These are phyloP conservation scores for Lactifluus subvellereus DNA, from an alignment of 768 basidiomycete genomes.

Conservation along the genomic window DNA sequence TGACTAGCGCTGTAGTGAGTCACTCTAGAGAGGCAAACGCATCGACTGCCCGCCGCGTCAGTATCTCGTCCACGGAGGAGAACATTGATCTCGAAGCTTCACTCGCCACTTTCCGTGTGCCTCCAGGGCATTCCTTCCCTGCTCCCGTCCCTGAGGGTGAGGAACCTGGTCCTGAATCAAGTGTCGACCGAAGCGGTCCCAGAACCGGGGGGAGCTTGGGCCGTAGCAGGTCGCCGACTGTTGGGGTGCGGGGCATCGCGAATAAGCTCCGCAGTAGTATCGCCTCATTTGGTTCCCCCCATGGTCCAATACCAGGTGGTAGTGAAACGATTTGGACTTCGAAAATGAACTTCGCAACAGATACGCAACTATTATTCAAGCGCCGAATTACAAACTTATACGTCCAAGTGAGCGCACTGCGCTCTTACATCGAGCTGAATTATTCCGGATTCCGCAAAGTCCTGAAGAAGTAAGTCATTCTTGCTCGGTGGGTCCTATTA, in stretches of 20 bases:
- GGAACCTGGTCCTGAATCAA: slow-evolving; percentile 9
- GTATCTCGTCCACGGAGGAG: slow-evolving; percentile 25
- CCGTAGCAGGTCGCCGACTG: slow-evolving; percentile 22
- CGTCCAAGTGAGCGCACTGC: slow-evolving; percentile 66
- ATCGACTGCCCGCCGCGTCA: slow-evolving; percentile 19
- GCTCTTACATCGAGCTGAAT: slow-evolving; percentile 87
- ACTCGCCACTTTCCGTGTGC: slow-evolving; percentile 22
- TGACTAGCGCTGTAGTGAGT: slow-evolving; percentile 9
- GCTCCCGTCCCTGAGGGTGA: slow-evolving; percentile 19
- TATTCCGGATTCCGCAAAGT: slow-evolving; percentile 93
- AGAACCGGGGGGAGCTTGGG: slow-evolving; percentile 5
- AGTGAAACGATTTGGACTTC: slow-evolving; percentile 68
- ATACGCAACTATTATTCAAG: slow-evolving; percentile 82
- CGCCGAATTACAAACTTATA: slow-evolving; percentile 81
- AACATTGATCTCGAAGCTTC: slow-evolving; percentile 29
- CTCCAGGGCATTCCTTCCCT: slow-evolving; percentile 12
- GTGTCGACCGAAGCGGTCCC: neutral
- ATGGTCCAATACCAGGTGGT: slow-evolving; percentile 31
- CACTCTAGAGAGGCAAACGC: slow-evolving; percentile 25
- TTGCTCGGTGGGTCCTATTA: neutral
- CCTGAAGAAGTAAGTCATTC: slow-evolving; percentile 74
- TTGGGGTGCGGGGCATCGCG: slow-evolving; percentile 27
- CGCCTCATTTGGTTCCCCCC: slow-evolving; percentile 42
- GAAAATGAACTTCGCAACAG: slow-evolving; percentile 72
- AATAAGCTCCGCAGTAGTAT: slow-evolving; percentile 45